These are phyloP conservation scores for Xylaria sp. DNA, from an alignment of 2,329 filamentous ascomycete species.

Conservation along the genomic window DNA sequence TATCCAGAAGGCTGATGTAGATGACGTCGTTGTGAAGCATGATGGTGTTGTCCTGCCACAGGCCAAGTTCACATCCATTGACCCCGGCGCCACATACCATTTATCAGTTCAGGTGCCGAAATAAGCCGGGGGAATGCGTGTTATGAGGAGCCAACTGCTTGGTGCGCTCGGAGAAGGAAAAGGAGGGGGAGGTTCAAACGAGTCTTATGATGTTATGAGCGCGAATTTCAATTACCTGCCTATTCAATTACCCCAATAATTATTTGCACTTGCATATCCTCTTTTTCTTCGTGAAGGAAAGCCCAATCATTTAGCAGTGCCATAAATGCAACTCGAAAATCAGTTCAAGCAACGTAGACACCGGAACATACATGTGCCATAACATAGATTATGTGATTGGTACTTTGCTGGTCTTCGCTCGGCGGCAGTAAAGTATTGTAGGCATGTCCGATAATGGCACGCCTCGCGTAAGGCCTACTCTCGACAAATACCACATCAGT, in stretches of 20 bases:
- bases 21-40: slow-evolving; percentile 54
- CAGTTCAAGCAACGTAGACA: background rate
- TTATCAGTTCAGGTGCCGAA: slow-evolving; percentile 52
- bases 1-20: slow-evolving; percentile 54
- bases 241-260: slow-evolving; percentile 16
- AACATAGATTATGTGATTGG: background rate
- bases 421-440: background rate
- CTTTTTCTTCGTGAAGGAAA: background rate
- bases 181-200: background rate
- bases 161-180: background rate
- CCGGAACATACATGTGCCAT: too few species aligned
- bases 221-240: background rate
- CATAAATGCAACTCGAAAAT: slow-evolving; percentile 2
- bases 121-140: slow-evolving; percentile 1
- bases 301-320: slow-evolving; percentile 15
- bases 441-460: background rate
- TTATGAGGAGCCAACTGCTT: too few species aligned
- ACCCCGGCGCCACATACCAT: slow-evolving; percentile 57
- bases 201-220: slow-evolving; percentile 17
- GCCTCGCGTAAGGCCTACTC: background rate
- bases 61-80: slow-evolving; percentile 55
- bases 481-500: background rate
- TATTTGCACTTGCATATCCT: background rate
- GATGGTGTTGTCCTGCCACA: slow-evolving; percentile 54
- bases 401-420: background rate